phyloP scores from a whole-genome alignment of 2,329 filamentous ascomycete genomes.

The Stachybotrys elegans region DNA sequence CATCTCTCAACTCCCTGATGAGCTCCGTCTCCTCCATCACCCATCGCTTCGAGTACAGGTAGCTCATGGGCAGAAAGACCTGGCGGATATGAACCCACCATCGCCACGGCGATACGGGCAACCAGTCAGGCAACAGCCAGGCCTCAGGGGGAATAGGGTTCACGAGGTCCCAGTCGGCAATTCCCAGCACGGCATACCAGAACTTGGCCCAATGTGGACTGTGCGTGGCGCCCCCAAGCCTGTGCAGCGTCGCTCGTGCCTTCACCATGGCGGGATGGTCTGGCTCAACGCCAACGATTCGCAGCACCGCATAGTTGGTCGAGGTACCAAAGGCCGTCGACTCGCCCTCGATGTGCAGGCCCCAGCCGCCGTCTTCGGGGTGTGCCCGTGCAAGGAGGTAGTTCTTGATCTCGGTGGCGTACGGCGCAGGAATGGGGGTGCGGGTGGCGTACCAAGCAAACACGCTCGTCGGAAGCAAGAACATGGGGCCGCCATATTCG shows the following conservation, averaged over 20 bases:
- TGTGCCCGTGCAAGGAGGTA: conserved; percentile 85
- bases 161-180: conserved; percentile 85
- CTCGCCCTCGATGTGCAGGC: conserved; percentile 88
- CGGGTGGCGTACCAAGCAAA: conserved; percentile 85
- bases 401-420: conserved; percentile 83
- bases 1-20: conserved; percentile 67
- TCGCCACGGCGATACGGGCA: conserved; percentile 82
- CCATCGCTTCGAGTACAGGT: conserved; percentile 81
- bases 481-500: conserved; percentile 97
- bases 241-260: conserved; percentile 76
- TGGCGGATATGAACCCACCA: conserved; percentile 99
- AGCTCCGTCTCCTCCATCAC: conserved; percentile 69
- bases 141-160: conserved; percentile 92
- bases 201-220: conserved; percentile 97
- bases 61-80: conserved; percentile 92
- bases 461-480: conserved; percentile 80
- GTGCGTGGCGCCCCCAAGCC: conserved; percentile 77
- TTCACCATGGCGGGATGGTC: conserved; percentile 83
- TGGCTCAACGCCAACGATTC: conserved; percentile 75
- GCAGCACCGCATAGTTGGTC: conserved; percentile 79
- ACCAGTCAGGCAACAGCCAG: conserved; percentile 89
- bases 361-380: conserved; percentile 92
- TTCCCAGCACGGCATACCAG: conserved; percentile 80
- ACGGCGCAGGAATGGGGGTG: conserved; percentile 74
- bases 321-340: conserved; percentile 86